Conservation (phyloP, 106 monocot genomes). For the Triglochin maritima region DNA sequence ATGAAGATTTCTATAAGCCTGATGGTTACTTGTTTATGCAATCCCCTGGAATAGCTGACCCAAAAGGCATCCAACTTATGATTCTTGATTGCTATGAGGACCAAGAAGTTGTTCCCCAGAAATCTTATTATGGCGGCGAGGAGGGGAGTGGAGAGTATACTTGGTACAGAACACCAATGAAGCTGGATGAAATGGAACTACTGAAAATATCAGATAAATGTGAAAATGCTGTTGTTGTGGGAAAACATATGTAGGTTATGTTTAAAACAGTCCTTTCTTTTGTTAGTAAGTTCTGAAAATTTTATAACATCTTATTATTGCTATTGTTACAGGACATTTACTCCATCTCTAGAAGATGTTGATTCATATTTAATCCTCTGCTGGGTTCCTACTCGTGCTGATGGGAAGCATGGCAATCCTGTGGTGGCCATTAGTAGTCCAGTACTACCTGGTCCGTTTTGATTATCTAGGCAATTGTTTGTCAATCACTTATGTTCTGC, state of each 20-base stretch:
- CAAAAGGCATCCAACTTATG: conserved; percentile 62
- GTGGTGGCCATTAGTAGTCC: conserved; percentile 52
- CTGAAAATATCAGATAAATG: conserved; percentile 14
- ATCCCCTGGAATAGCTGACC: conserved; percentile 42
- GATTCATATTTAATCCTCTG: conserved; percentile 54
- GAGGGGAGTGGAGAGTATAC: conserved; percentile 64
- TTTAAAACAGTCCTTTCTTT: neutral
- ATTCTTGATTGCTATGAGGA: conserved; percentile 73
- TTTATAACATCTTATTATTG: neutral
- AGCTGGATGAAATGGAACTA: conserved; percentile 29
- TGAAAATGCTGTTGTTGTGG: conserved; percentile 39
- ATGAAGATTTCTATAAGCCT: neutral
- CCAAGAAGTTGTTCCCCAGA: conserved; percentile 58
- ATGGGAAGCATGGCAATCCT: conserved; percentile 66
- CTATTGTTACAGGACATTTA: conserved; percentile 49
- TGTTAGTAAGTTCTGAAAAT: neutral
- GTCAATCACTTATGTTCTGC: neutral
- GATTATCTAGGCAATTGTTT: neutral
- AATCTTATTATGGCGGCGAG: conserved; percentile 84
- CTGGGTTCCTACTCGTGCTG: conserved; percentile 84
- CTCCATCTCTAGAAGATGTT: conserved; percentile 79
- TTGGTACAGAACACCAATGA: conserved; percentile 75
- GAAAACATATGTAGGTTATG: conserved; percentile 55
- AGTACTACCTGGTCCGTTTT: conserved; percentile 59
- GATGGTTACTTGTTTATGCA: neutral